A percentile compares a stretch with the other conserved stretches of the same genome.
These are phyloP conservation scores for Marasmius fiardii DNA, from an alignment of 1,284 basidiomycete genomes.

Conservation along the genomic window DNA sequence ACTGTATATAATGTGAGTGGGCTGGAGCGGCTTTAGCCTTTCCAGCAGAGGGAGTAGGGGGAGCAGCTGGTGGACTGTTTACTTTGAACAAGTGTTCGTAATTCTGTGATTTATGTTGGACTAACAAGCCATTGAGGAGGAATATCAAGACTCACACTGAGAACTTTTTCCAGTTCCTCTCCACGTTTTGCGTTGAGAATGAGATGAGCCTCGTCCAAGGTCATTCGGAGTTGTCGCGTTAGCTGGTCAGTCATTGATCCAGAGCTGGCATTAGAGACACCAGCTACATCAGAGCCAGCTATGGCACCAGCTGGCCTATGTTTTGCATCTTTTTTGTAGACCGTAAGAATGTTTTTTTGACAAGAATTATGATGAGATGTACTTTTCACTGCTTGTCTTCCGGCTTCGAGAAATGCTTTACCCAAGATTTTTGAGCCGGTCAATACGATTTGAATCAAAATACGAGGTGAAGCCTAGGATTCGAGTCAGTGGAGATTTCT, in stretches of 20 bases:
- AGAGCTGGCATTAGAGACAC: conserved; percentile 71
- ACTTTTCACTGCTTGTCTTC: conserved; percentile 93
- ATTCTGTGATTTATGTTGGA: conserved; percentile 46
- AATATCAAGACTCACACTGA: conserved; percentile 54
- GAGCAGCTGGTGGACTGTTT: conserved; percentile 73
- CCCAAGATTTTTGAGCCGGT: conserved; percentile 85
- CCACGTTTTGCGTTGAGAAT: conserved; percentile 90
- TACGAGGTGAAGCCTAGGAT: conserved; percentile 78
- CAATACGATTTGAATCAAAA: conserved; percentile 80
- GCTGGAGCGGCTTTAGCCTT: conserved; percentile 41
- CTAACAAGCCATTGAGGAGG: background rate
- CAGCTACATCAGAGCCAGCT: conserved; percentile 57
- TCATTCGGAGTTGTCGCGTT: conserved; percentile 88
- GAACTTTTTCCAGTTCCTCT: conserved; percentile 63
- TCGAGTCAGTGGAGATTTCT: too few species aligned
- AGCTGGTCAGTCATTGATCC: conserved; percentile 73
- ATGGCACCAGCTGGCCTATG: conserved; percentile 59
- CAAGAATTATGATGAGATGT: conserved; percentile 28
- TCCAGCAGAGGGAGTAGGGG: conserved; percentile 35
- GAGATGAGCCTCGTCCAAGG: conserved; percentile 91
- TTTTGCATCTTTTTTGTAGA: conserved; percentile 64
- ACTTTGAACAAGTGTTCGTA: conserved; percentile 93
- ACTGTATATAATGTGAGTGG: conserved; percentile 91
- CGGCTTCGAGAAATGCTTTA: conserved; percentile 89
- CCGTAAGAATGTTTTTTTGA: background rate